Conservation (phyloP, 2,329 filamentous ascomycete species). For the Knufia fluminis region DNA sequence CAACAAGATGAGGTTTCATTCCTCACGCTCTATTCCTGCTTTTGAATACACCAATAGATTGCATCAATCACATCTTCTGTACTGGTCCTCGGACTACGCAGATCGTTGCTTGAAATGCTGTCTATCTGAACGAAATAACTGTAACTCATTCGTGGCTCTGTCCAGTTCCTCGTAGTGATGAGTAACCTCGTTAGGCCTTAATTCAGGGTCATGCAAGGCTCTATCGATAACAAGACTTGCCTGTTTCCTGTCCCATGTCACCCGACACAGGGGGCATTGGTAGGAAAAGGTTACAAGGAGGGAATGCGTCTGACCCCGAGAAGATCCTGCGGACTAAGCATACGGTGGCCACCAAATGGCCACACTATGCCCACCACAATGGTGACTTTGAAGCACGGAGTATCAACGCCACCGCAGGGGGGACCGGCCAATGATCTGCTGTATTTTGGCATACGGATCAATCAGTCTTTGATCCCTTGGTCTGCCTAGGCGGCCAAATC, state of each 20-base stretch:
- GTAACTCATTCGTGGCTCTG: conserved; percentile 1
- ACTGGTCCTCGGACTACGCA: conserved; percentile 3
- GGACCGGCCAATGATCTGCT: conserved; percentile 1
- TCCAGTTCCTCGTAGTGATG: not conserved
- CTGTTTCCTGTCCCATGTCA: not conserved
- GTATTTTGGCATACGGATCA: not conserved
- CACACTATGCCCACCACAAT: not conserved
- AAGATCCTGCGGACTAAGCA: conserved; percentile 2
- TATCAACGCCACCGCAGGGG: not conserved
- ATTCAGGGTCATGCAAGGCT: not conserved
- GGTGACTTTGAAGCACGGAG: conserved; percentile 2
- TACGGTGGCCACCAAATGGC: conserved; percentile 1
- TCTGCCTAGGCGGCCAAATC: not conserved
- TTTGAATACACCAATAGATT: not conserved
- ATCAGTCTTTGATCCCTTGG: conserved; percentile 1
- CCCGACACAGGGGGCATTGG: not conserved
- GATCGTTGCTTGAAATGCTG: conserved; percentile 1
- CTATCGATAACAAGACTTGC: conserved; percentile 4
- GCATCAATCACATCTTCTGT: conserved; percentile 1
- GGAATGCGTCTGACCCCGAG: not conserved
- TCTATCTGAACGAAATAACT: not conserved
- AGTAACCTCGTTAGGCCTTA: not conserved
- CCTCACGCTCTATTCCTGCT: conserved; percentile 2
- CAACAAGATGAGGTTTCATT: not conserved
- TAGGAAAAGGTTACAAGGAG: not conserved